Conservation (phyloP, 495 filamentous ascomycete species). For the Echria macrotheca region DNA sequence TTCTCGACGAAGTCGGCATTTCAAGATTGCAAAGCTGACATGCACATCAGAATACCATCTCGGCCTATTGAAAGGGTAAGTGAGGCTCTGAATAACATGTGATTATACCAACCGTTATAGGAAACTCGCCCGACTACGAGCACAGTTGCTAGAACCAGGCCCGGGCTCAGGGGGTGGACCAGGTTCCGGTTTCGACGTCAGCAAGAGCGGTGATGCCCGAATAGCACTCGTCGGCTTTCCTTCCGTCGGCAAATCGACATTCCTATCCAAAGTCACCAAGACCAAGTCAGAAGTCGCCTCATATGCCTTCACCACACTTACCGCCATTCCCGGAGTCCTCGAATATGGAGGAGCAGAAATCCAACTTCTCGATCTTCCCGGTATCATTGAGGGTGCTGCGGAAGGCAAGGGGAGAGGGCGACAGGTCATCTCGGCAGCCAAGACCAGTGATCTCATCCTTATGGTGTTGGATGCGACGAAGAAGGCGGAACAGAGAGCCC, state of each 20-base stretch:
- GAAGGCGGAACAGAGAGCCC: conserved; percentile 83
- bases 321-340: conserved; percentile 94
- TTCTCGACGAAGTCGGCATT: too few species aligned
- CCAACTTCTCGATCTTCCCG: conserved; percentile 94
- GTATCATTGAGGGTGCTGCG: conserved; percentile 95
- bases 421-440: conserved; percentile 98
- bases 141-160: conserved; percentile 88
- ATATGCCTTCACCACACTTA: conserved; percentile 97
- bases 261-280: conserved; percentile 98
- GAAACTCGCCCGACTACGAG: conserved; percentile 92
- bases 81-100: not conserved
- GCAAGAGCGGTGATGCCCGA: conserved; percentile 93
- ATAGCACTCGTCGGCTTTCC: conserved; percentile 98
- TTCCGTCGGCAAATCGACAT: conserved; percentile 98
- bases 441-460: conserved; percentile 94
- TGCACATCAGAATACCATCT: conserved; percentile 99
- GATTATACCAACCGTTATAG: conserved; percentile 39
- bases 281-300: conserved; percentile 95
- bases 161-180: conserved; percentile 73
- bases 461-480: conserved; percentile 99
- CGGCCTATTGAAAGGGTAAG: conserved; percentile 92
- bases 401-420: conserved; percentile 95
- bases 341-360: conserved; percentile 99
- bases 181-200: conserved; percentile 86
- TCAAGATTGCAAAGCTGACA: too few species aligned